Percentiles rank a stretch among this genome's conserved stretches.
Conservation (phyloP, 2,329 filamentous ascomycete genomes). For the Scedosporium boydii region DNA sequence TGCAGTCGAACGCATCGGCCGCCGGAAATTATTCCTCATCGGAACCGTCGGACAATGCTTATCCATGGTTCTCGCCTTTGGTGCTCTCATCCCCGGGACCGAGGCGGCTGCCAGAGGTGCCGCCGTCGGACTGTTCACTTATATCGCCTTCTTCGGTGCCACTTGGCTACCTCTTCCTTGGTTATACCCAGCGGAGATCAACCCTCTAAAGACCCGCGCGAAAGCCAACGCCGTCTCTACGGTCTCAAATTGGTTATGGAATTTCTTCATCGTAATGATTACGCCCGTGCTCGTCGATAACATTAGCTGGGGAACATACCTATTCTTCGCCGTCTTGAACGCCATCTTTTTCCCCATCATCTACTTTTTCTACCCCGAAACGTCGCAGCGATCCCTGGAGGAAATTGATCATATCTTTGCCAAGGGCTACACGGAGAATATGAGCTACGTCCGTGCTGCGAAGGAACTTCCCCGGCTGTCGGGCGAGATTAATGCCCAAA, state of each 20-base stretch:
- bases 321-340: conserved; percentile 45
- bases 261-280: conserved; percentile 69
- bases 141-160: conserved; percentile 59
- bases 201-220: conserved; percentile 51
- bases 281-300: conserved; percentile 63
- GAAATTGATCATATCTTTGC: conserved; percentile 47
- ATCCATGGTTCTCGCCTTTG: conserved; percentile 53
- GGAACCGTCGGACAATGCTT: conserved; percentile 37
- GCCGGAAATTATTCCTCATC: conserved; percentile 31
- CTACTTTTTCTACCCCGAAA: conserved; percentile 38
- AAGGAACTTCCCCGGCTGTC: conserved; percentile 45
- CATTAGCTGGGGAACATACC: conserved; percentile 42
- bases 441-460: conserved; percentile 48
- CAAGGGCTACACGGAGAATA: conserved; percentile 49
- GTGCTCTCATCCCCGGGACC: conserved; percentile 55
- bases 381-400: conserved; percentile 42
- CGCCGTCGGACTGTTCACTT: conserved; percentile 58
- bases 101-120: conserved; percentile 55
- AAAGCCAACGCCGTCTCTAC: conserved; percentile 52
- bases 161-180: conserved; percentile 60
- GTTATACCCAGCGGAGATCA: conserved; percentile 56
- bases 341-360: conserved; percentile 33
- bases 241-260: conserved; percentile 59
- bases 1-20: conserved; percentile 34
- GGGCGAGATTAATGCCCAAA: conserved; percentile 42